These are phyloP conservation scores for Cryphonectria japonica DNA, from an alignment of 2,329 filamentous ascomycete species.

Conservation along the genomic window DNA sequence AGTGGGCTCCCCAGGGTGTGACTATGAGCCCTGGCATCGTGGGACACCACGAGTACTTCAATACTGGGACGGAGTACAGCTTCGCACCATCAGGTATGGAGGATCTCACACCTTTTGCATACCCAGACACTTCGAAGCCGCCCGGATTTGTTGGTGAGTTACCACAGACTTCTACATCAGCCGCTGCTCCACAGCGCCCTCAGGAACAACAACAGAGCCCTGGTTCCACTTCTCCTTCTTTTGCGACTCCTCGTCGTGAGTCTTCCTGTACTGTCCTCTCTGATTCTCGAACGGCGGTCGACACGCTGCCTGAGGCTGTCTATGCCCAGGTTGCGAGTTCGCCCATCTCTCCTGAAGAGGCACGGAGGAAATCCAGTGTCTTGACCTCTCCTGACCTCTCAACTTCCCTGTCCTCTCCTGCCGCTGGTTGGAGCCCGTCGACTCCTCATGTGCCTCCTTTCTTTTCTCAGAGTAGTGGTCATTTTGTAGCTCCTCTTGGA, in stretches of 20 bases:
- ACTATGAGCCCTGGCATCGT: constrained; percentile 65
- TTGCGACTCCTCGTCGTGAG: constrained; percentile 29
- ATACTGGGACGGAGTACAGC: constrained; percentile 55
- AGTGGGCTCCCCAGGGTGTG: constrained; percentile 61
- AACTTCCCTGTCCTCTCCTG: constrained; percentile 40
- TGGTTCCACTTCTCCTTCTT: constrained; percentile 36
- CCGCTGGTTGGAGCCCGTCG: constrained; percentile 38
- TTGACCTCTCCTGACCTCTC: constrained; percentile 39
- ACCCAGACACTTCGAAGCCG: constrained; percentile 48
- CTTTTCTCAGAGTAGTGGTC: constrained; percentile 57
- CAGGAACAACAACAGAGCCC: constrained; percentile 28
- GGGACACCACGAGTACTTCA: constrained; percentile 56
- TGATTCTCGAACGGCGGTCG: constrained; percentile 34
- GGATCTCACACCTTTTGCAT: constrained; percentile 54
- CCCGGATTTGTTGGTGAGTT: constrained; percentile 62
- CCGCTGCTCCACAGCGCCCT: constrained; percentile 20
- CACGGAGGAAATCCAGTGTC: constrained; percentile 36
- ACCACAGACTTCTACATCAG: constrained; percentile 42
- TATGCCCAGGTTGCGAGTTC: constrained; percentile 32
- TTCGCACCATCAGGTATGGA: constrained; percentile 56
- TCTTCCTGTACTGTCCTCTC: constrained; percentile 32
- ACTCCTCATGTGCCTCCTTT: constrained; percentile 46
- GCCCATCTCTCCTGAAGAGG: constrained; percentile 35
- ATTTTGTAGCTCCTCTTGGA: constrained; percentile 55
- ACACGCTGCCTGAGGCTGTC: constrained; percentile 35